Conservation (phyloP, 371 early-diverging fungal genomes). For the Nematocida homosporus region DNA sequence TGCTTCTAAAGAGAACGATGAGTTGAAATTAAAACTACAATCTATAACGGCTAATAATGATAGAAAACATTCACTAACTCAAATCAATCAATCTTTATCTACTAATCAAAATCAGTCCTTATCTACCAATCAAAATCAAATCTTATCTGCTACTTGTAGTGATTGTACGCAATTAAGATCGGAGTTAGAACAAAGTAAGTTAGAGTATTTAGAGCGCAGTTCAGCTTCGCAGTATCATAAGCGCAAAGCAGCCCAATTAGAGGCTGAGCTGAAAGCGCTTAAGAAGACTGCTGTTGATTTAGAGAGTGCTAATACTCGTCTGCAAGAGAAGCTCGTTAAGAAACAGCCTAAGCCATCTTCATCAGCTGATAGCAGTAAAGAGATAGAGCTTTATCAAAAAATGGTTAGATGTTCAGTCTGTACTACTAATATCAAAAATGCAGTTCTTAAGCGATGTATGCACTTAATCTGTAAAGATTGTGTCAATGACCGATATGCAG, state of each 20-base stretch:
- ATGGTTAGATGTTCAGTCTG: conserved; percentile 64
- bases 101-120: not conserved
- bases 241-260: conserved; percentile 44
- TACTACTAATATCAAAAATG: conserved; percentile 62
- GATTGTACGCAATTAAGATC: not conserved
- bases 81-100: not conserved
- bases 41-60: not conserved
- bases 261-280: conserved; percentile 28
- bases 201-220: conserved; percentile 48
- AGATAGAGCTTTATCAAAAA: conserved; percentile 57
- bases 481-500: conserved; percentile 78
- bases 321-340: conserved; percentile 13
- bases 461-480: conserved; percentile 74
- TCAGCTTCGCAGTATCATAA: conserved; percentile 50
- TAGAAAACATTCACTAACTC: too few species aligned
- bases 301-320: conserved; percentile 4
- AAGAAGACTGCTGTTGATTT: conserved; percentile 29
- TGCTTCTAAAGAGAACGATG: conserved; percentile 35
- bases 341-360: not conserved
- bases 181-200: conserved; percentile 25
- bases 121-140: not conserved
- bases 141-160: not conserved
- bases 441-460: conserved; percentile 67
- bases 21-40: conserved; percentile 46
- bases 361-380: not conserved